Evolutionary conservation across 2,329 filamentous ascomycete genomes (phyloP).

Genomic region (Colletotrichum musae): DNA sequence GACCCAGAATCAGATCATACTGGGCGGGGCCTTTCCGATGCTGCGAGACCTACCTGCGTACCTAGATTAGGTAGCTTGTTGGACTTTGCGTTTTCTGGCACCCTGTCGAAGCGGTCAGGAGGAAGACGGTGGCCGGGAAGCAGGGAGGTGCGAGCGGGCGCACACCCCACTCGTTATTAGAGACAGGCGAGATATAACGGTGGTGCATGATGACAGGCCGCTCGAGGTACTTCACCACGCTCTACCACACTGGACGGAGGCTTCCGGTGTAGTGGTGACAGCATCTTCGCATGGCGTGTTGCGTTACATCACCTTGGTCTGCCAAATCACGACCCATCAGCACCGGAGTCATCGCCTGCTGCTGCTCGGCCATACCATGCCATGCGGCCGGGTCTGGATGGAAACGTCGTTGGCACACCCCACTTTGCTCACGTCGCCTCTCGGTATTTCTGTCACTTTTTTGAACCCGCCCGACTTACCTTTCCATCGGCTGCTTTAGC

Average conservation of each 20-base stretch:
- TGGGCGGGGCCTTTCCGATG: background rate
- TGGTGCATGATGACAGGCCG: too few relatives aligned
- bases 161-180: too few relatives aligned
- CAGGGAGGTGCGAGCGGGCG: too few relatives aligned
- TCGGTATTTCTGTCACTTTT: constrained; percentile 4
- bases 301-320: constrained; percentile 31
- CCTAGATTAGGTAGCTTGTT: too few relatives aligned
- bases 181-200: too few relatives aligned
- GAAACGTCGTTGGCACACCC: background rate
- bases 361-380: too few relatives aligned
- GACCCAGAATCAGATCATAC: constrained; percentile 28
- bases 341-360: too few relatives aligned
- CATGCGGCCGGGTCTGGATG: background rate
- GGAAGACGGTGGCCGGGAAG: too few relatives aligned
- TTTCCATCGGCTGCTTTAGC: background rate
- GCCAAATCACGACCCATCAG: too few relatives aligned
- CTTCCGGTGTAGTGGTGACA: constrained; percentile 31
- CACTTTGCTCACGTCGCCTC: constrained; percentile 1
- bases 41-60: too few relatives aligned
- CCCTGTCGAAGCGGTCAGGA: too few relatives aligned
- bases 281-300: constrained; percentile 31
- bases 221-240: background rate
- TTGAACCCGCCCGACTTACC: background rate
- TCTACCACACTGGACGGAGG: constrained; percentile 13
- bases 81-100: too few relatives aligned